Percentiles rank a stretch among this genome's conserved stretches.
Conservation (phyloP, 257 asterid genomes). For the Nyctanthes arbortristis region DNA sequence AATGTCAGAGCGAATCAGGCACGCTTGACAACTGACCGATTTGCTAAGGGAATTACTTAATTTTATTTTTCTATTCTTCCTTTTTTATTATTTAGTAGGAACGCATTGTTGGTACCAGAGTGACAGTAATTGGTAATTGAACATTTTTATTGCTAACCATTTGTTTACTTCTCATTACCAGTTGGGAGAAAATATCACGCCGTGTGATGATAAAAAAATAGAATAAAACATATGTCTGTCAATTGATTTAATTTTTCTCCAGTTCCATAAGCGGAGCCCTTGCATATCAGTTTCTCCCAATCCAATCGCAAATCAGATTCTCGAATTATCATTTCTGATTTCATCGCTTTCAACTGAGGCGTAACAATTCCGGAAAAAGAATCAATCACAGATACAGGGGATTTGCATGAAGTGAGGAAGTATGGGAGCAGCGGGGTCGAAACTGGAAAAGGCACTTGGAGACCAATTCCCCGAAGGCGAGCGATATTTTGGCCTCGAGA, state of each 20-base stretch:
- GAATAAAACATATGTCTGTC: no score
- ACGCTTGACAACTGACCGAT: no score
- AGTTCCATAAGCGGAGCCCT: neutral
- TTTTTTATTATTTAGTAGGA: no score
- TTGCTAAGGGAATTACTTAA: no score
- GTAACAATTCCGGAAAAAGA: neutral
- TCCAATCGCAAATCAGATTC: neutral
- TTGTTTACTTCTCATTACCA: no score
- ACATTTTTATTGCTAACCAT: no score
- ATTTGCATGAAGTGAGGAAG: slow-evolving; percentile 36
- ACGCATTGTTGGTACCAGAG: no score
- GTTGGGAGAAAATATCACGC: no score
- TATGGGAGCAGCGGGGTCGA: slow-evolving; percentile 66
- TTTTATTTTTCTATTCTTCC: no score
- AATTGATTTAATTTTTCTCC: neutral
- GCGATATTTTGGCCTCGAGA: slow-evolving; percentile 55
- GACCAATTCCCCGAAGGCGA: slow-evolving; percentile 72
- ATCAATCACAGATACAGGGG: neutral
- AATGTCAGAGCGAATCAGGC: no score
- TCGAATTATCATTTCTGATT: neutral
- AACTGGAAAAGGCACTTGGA: slow-evolving; percentile 61
- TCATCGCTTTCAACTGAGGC: neutral
- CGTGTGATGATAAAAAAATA: no score
- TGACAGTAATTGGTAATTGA: no score
- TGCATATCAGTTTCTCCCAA: neutral